Base-by-base conservation (phyloP, 768 basidiomycete species). In the Termitomyces titanicus region DNA sequence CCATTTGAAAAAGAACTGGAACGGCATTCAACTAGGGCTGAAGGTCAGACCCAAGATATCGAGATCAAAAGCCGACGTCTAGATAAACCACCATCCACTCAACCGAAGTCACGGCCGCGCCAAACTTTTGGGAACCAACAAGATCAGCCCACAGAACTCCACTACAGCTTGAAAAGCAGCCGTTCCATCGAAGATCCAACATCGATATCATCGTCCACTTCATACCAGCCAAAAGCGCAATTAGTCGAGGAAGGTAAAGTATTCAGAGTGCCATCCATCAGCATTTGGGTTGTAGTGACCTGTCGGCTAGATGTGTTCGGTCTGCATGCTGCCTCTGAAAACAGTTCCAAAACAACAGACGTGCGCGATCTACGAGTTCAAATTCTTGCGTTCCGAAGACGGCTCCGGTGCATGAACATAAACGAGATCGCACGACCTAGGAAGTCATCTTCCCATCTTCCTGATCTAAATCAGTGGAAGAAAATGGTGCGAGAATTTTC, bases 351-450 rank as follows among this genome's bases (percentile, higher is more conserved):
- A 60, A 69, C 70, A 9, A 68, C 72, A 49, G 77, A 77, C 61
- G 69, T 76, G 57, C 49, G 20, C 39, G 75, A 79, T 52, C 64
- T 86, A 9, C 77, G 83, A 61, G 66, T 70, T 24, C 76, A 70
- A 29, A 78, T 91, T 40, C 65, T 81, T 46, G 68, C 69, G 1
- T 70, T 89, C 25, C 78, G 87, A 52, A 86, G 79, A 62, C 77
- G 81, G 12, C 70, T 92, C 31, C 79, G 79, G 42, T 79, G 83
- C 9, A 74, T 92, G 56, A 78, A 75, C 51, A 80, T 91, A 58
- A 80, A 81, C 45, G 78, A 81, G 39, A 65, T 74, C 38, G 76
- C 79, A 17, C 76, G 76, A 22, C 80, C 85, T 5, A 68, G 67
- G 9, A 69, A 69, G 50, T 47, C 72, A 9, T 71, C 78, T n/a